Conservation (phyloP, 306 rosid genomes). For the Castanea mollissima region DNA sequence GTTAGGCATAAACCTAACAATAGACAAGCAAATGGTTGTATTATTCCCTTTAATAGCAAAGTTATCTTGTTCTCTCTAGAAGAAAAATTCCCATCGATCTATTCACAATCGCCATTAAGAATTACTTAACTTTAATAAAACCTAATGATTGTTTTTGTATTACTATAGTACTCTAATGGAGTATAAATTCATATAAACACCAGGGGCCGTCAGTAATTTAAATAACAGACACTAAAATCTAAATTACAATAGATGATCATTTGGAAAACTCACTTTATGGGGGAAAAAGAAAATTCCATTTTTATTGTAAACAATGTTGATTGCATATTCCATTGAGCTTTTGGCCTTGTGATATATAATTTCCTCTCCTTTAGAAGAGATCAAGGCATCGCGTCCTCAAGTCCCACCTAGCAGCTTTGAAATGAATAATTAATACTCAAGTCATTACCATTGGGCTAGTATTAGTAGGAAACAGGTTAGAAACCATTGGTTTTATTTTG, state of each 20-base stretch:
- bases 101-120: neutral
- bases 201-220: constrained; percentile 10
- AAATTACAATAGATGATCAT: constrained; percentile 18
- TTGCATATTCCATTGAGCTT: constrained; percentile 6
- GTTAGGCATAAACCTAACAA: constrained; percentile 46
- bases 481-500: no score
- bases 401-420: neutral
- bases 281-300: constrained; percentile 17
- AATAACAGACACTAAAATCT: constrained; percentile 14
- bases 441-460: neutral
- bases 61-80: constrained; percentile 11
- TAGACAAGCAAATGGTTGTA: constrained; percentile 34
- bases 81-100: constrained; percentile 21
- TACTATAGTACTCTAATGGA: constrained; percentile 36
- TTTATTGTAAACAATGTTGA: constrained; percentile 1
- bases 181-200: constrained; percentile 39
- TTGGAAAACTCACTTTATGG: constrained; percentile 14
- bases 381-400: constrained; percentile 1
- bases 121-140: constrained; percentile 11
- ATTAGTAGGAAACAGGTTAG: no score
- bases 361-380: neutral
- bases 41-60: constrained; percentile 21
- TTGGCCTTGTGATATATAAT: neutral
- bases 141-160: constrained; percentile 22
- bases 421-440: neutral